Evolutionary conservation across 371 early-diverging fungal species (phyloP).

Genomic region (Smittium culicis): DNA sequence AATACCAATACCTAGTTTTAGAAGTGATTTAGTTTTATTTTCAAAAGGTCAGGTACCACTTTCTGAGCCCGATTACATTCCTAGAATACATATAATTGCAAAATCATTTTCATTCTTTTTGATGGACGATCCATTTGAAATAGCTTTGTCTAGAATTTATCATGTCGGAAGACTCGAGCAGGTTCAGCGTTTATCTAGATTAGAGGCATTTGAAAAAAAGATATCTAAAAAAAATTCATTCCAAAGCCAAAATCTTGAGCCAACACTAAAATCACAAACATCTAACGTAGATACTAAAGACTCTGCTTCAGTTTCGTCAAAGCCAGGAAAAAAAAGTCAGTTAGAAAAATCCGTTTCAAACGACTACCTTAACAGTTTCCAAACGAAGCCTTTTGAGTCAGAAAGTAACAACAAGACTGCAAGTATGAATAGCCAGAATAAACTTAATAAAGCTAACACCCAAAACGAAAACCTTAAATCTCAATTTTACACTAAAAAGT

Average conservation of each 20-base stretch:
- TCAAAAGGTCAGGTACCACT: conserved; percentile 7
- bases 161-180: conserved; percentile 30
- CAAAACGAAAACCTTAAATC: too few relatives aligned
- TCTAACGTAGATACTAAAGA: too few relatives aligned
- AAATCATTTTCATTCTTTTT: conserved; percentile 25
- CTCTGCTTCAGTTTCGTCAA: too few relatives aligned
- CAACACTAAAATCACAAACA: neutral
- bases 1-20: neutral
- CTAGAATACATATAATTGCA: conserved; percentile 25
- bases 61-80: conserved; percentile 25
- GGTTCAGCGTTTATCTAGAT: conserved; percentile 26
- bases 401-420: too few relatives aligned
- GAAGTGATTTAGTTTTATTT: neutral
- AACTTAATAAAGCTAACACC: too few relatives aligned
- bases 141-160: conserved; percentile 28
- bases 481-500: too few relatives aligned
- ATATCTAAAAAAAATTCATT: conserved; percentile 18
- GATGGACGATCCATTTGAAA: conserved; percentile 35
- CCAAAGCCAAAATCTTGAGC: neutral
- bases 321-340: too few relatives aligned
- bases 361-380: too few relatives aligned
- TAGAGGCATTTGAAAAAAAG: conserved; percentile 30
- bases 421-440: too few relatives aligned
- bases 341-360: too few relatives aligned
- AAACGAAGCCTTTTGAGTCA: too few relatives aligned